Evolutionary conservation across 768 basidiomycete genomes (phyloP).

Genomic region (Tephrocybe sp.): DNA sequence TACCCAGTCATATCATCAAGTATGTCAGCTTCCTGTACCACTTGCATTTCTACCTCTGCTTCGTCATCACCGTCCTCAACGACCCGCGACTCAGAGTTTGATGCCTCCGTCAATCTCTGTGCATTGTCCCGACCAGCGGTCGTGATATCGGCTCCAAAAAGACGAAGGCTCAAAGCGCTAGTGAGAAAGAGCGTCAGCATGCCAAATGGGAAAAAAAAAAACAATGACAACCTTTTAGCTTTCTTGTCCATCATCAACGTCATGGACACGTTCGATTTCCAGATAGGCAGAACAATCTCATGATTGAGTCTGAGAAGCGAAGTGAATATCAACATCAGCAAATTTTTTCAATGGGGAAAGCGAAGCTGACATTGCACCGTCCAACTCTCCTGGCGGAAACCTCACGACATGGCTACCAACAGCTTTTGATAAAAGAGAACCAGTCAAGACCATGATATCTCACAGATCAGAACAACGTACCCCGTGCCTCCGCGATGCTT

Average conservation of each 20-base stretch:
- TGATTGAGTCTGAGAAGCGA: constrained; percentile 81
- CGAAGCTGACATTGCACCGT: constrained; percentile 53
- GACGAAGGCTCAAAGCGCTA: constrained; percentile 84
- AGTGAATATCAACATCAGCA: constrained; percentile 5
- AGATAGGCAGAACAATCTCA: constrained; percentile 88
- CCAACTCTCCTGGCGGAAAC: constrained; percentile 56
- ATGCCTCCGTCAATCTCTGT: constrained; percentile 9
- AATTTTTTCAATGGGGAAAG: background rate
- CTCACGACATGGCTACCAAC: constrained; percentile 73
- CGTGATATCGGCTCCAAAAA: constrained; percentile 83
- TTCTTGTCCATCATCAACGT: constrained; percentile 96
- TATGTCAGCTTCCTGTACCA: constrained; percentile 14
- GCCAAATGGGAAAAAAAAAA: background rate
- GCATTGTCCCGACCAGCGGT: constrained; percentile 39
- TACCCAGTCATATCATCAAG: constrained; percentile 7
- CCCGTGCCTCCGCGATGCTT: constrained; percentile 46
- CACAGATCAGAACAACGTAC: constrained; percentile 40
- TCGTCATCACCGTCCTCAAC: constrained; percentile 1
- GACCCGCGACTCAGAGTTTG: constrained; percentile 1
- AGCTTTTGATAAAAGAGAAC: constrained; percentile 39
- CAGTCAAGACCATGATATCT: background rate
- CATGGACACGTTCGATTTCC: constrained; percentile 89
- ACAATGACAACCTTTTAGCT: constrained; percentile 79
- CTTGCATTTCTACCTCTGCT: constrained; percentile 4
- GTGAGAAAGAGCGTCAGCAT: constrained; percentile 2